Evolutionary conservation across 2,329 filamentous ascomycete genomes (phyloP), one percentile per base, ranked within the genome.

Genomic region (Cadophora gregata): DNA sequence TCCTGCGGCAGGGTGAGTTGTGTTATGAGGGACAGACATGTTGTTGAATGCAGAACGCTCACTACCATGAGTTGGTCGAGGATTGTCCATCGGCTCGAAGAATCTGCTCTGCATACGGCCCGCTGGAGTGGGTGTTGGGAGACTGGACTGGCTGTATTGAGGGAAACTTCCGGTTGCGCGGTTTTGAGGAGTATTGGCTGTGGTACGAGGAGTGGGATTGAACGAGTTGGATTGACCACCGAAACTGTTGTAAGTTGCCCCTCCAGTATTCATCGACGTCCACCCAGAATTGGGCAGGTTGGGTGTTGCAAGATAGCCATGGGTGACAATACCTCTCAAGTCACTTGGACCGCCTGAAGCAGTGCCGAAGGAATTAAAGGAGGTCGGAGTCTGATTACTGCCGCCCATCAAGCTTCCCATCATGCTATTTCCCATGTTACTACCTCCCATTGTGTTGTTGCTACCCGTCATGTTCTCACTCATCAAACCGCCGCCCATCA

Each of bases 31-130:
- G 8, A 29, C 21, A 1, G 55, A n/a, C 55, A 58, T 38, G 21
- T 58, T 58, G 21, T 42, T 58, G 33, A 58, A 58, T 19, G 55
- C 55, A 21, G 29, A 47, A 24, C 38, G 58, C 38, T 60, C 58
- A 47, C 48, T 27, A 16, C 58, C 58, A 29, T 38, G 58, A 9
- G 25, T 45, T 38, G 14, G 12, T 38, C 16, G 58, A 21, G 14
- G 24, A 2, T 38, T 31, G 16, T 60, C 24, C 24, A 10, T 31
- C 24, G 58, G 19, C 16, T 60, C 48, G 38, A 60, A 60, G 19
- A 47, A 60, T 47, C 42, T 19, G 38, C 38, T 47, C 16, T 47
- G 58, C 19, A 29, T 33, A 10, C 24, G 36, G 9, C 16, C 25
- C 5, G 8, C 5, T 3, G 38, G 24, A 45, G 38, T 60, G 6